These are phyloP conservation scores for Globisporangium lucens DNA, from an alignment of 352 stramenopile species.

Conservation along the genomic window DNA sequence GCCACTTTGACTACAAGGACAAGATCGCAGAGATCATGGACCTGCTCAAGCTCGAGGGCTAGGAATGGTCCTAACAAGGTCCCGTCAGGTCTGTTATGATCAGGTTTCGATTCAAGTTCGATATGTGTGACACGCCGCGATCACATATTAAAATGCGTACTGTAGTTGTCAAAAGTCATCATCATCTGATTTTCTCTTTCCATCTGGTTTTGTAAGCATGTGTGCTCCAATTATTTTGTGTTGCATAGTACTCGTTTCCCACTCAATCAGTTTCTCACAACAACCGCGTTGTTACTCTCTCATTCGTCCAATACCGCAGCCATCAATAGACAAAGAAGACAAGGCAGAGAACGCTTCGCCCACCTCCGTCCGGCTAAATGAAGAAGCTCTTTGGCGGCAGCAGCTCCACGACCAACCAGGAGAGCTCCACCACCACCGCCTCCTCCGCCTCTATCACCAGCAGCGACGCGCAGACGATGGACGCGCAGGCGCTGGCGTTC, in stretches of 20 bases:
- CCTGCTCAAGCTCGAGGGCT: slow-evolving; percentile 54
- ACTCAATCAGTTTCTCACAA: background rate
- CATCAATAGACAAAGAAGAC: background rate
- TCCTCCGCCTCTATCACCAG: background rate
- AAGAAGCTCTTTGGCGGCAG: slow-evolving; percentile 3
- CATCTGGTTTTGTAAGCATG: background rate
- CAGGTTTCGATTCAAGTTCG: too few species aligned
- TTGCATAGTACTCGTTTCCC: background rate
- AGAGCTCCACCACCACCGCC: background rate
- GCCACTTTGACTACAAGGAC: slow-evolving; percentile 88
- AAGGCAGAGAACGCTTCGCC: background rate
- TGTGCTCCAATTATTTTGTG: background rate
- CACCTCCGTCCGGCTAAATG: background rate
- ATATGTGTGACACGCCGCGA: background rate
- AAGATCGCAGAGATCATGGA: slow-evolving; percentile 82
- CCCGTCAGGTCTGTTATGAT: too few species aligned
- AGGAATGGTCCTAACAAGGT: background rate
- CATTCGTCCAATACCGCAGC: background rate
- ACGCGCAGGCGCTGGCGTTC: slow-evolving; percentile 12
- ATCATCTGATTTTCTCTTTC: background rate
- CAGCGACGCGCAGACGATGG: background rate
- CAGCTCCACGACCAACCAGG: slow-evolving; percentile 1
- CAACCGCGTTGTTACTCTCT: background rate
- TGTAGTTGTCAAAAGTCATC: background rate
- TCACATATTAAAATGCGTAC: background rate